A percentile compares a stretch with the other conserved stretches of the same genome.
phyloP scores from a whole-genome alignment of 768 basidiomycete genomes.

The Leccinellum rugosiceps region DNA sequence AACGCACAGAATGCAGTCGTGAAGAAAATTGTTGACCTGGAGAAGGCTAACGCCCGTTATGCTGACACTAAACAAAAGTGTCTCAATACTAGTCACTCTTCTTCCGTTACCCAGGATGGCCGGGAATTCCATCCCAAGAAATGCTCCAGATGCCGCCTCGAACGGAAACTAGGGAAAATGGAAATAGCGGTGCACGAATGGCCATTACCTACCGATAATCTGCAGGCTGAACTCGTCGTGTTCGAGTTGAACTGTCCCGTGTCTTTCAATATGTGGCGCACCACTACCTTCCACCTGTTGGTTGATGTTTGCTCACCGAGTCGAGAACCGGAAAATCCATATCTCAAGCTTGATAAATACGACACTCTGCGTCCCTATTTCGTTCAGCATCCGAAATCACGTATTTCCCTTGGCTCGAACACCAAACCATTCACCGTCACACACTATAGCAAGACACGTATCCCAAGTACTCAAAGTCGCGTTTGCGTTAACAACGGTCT shows the following conservation, averaged over 20 bases:
- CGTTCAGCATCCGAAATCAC: constrained; percentile 14
- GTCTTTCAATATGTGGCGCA: constrained; percentile 43
- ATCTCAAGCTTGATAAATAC: constrained; percentile 16
- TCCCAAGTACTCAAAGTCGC: constrained; percentile 13
- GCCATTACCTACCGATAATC: constrained; percentile 39
- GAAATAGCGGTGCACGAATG: constrained; percentile 42
- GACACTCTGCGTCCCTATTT: constrained; percentile 9
- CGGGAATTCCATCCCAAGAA: constrained; percentile 1
- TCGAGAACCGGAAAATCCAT: constrained; percentile 4
- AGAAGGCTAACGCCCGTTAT: constrained; percentile 21
- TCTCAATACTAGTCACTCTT: not conserved
- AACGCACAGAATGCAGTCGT: constrained; percentile 20
- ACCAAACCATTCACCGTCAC: constrained; percentile 23
- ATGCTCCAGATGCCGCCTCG: constrained; percentile 32
- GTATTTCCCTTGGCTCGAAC: constrained; percentile 22
- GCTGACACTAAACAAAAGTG: constrained; percentile 13
- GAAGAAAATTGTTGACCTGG: constrained; percentile 31
- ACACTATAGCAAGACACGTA: constrained; percentile 26
- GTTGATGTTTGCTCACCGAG: constrained; percentile 33
- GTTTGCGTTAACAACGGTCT: constrained; percentile 33
- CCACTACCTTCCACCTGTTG: constrained; percentile 37
- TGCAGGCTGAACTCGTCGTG: constrained; percentile 29
- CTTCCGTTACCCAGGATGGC: not conserved
- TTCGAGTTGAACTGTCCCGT: constrained; percentile 44
- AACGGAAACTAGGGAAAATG: constrained; percentile 22